A percentile compares a stretch with the other conserved stretches of the same genome.
phyloP scores from a whole-genome alignment of 805 yeast genomes.

The Yamadazyma philogaea region DNA sequence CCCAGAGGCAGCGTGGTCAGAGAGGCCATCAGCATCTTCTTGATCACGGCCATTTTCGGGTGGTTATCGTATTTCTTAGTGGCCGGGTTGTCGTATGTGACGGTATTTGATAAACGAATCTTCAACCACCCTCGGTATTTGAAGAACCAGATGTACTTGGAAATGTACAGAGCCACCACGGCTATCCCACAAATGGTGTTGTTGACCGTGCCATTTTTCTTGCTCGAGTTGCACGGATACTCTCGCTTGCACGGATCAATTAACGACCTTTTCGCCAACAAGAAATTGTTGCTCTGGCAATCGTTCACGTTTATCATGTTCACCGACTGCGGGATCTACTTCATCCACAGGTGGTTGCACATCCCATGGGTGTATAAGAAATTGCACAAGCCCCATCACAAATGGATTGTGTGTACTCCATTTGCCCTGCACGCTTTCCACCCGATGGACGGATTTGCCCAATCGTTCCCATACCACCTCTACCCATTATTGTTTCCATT shows the following conservation, averaged over 20 bases:
- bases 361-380: constrained; percentile 85
- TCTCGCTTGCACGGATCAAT: constrained; percentile 72
- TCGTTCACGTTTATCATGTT: constrained; percentile 80
- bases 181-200: constrained; percentile 89
- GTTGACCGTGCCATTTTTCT: constrained; percentile 86
- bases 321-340: constrained; percentile 90
- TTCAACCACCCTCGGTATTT: constrained; percentile 95
- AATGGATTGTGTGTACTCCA: constrained; percentile 98
- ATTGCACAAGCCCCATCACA: constrained; percentile 96
- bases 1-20: constrained; percentile 72
- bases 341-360: constrained; percentile 89
- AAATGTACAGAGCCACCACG: constrained; percentile 70
- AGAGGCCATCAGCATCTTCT: constrained; percentile 62
- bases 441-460: constrained; percentile 94
- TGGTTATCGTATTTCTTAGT: constrained; percentile 73
- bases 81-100: constrained; percentile 73
- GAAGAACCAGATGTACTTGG: constrained; percentile 87
- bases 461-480: constrained; percentile 89
- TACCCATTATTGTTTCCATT: constrained; percentile 91
- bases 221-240: constrained; percentile 78
- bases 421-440: constrained; percentile 98
- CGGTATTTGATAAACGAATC: constrained; percentile 81
- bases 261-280: constrained; percentile 62
- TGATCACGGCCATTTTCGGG: constrained; percentile 78
- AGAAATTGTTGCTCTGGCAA: constrained; percentile 63